Conservation (phyloP, 441 rosid species). For the Pelargonium myrrhifolium region DNA sequence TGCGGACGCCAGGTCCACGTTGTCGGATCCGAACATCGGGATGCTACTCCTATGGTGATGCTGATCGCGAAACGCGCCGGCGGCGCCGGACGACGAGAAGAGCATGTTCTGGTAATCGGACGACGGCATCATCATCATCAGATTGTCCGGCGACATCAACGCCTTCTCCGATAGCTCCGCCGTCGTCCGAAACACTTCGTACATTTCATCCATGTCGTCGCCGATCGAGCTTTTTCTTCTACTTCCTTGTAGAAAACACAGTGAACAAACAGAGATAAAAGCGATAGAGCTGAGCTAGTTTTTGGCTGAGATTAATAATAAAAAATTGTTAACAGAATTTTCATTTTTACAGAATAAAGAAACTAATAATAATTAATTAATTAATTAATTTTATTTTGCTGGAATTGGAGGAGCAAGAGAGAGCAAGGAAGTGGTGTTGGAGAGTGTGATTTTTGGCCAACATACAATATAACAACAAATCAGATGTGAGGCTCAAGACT, state of each 20-base stretch:
- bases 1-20: conserved; percentile 3
- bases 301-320: background rate
- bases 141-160: conserved; percentile 61
- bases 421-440: background rate
- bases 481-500: background rate
- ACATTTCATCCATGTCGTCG: conserved; percentile 61
- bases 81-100: background rate
- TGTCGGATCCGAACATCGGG: conserved; percentile 6
- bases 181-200: conserved; percentile 42
- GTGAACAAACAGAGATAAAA: background rate
- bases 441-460: no score
- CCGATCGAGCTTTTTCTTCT: background rate
- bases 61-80: conserved; percentile 29
- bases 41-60: background rate
- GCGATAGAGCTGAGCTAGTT: background rate
- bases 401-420: conserved; percentile 7
- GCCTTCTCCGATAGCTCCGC: conserved; percentile 51
- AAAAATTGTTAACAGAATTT: background rate
- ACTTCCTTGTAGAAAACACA: no score
- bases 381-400: background rate
- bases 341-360: background rate
- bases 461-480: no score
- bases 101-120: conserved; percentile 31
- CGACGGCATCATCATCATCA: conserved; percentile 33
- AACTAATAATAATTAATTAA: background rate